A percentile compares a stretch with the other conserved stretches of the same genome.
Evolutionary conservation across 1,284 basidiomycete genomes (phyloP).

Genomic region (Apiotrichum laibachii): DNA sequence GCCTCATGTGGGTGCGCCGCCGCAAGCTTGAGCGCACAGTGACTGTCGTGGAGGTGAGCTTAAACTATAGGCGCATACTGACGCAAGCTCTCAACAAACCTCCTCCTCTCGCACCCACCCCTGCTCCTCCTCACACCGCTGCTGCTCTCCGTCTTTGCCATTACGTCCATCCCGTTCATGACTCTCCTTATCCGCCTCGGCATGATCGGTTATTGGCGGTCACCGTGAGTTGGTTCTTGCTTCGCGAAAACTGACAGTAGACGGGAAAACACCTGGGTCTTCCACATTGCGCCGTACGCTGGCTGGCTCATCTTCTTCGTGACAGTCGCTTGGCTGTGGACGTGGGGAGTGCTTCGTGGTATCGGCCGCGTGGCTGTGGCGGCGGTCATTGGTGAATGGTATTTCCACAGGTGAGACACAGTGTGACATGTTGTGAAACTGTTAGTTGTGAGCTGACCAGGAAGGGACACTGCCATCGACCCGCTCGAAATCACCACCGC

Average conservation of each 20-base stretch:
- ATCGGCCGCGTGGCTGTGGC: conserved; percentile 73
- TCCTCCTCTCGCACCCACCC: conserved; percentile 75
- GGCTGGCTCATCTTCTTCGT: conserved; percentile 74
- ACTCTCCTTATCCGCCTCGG: conserved; percentile 78
- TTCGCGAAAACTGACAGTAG: conserved; percentile 13
- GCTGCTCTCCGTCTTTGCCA: conserved; percentile 68
- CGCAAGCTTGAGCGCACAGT: conserved; percentile 59
- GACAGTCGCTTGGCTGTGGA: conserved; percentile 79
- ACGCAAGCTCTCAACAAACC: conserved; percentile 63
- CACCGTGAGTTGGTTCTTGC: conserved; percentile 36
- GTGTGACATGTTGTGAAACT: conserved; percentile 1
- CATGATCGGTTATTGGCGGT: conserved; percentile 64
- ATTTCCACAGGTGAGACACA: conserved; percentile 69
- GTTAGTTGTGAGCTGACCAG: background rate
- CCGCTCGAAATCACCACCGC: conserved; percentile 64
- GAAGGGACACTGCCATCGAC: conserved; percentile 53
- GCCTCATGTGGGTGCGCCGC: conserved; percentile 65
- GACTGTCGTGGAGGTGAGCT: conserved; percentile 64
- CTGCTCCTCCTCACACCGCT: conserved; percentile 75
- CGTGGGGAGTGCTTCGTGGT: conserved; percentile 81
- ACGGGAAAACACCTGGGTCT: conserved; percentile 57
- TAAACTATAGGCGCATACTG: conserved; percentile 4
- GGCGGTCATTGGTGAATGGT: conserved; percentile 86
- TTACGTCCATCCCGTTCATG: conserved; percentile 78
- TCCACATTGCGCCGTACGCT: conserved; percentile 74